Evolutionary conservation across 306 rosid species (phyloP).

Genomic region (Prinsepia uniflora): DNA sequence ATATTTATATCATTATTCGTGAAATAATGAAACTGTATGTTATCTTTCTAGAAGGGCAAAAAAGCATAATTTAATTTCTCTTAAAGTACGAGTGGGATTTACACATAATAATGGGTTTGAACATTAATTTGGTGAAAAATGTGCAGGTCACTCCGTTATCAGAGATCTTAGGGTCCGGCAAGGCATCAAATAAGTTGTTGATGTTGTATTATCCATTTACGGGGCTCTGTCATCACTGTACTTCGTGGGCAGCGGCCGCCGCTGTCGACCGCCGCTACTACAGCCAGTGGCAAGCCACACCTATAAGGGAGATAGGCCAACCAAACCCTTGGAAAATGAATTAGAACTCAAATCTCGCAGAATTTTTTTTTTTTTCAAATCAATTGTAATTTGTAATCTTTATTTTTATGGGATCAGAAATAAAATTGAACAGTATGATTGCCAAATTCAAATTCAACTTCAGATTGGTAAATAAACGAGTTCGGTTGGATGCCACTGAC

Average conservation of each 20-base stretch:
- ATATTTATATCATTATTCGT: no score
- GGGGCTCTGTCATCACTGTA: constrained; percentile 42
- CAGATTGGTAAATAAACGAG: no score
- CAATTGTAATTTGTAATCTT: no score
- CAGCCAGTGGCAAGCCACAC: constrained; percentile 30
- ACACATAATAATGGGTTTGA: no score
- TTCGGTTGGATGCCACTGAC: no score
- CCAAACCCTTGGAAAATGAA: background rate
- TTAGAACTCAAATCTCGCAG: background rate
- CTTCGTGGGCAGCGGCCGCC: constrained; percentile 42
- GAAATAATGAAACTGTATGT: no score
- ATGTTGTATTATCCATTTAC: constrained; percentile 33
- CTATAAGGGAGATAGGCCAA: background rate
- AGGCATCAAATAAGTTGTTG: constrained; percentile 48
- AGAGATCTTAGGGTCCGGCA: constrained; percentile 40
- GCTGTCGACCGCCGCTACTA: constrained; percentile 15
- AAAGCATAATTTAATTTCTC: no score
- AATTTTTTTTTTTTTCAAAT: background rate
- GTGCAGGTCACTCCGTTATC: constrained; percentile 47
- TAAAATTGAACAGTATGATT: no score
- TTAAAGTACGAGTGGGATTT: no score
- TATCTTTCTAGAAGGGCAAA: no score
- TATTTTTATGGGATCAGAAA: no score
- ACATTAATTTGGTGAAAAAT: background rate
- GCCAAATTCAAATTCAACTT: no score